Evolutionary conservation across 345 rosid genomes (phyloP).

Genomic region (Linum lewisii): DNA sequence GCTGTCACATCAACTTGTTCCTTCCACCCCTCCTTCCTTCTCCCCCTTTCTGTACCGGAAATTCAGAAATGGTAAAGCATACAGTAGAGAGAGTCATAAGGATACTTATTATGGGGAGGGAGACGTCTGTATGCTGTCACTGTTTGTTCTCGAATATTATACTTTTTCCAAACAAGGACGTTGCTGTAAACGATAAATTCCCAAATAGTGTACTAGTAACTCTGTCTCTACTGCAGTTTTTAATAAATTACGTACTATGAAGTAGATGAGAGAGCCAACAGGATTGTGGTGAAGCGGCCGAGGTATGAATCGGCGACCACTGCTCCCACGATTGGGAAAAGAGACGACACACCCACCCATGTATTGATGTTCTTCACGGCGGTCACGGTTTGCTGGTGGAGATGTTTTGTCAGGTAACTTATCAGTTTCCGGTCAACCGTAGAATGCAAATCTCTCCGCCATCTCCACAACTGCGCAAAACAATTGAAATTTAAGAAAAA

Average conservation of each 20-base stretch:
- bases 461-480: conserved; percentile 69
- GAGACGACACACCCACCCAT: conserved; percentile 70
- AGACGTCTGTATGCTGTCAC: too few species aligned
- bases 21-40: not conserved
- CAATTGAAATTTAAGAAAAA: too few species aligned
- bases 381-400: conserved; percentile 38
- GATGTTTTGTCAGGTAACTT: conserved; percentile 54
- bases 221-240: too few species aligned
- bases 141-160: not conserved
- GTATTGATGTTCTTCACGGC: conserved; percentile 66
- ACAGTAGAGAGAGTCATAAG: too few species aligned
- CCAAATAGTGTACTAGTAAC: too few species aligned
- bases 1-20: not conserved
- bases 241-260: conserved; percentile 26
- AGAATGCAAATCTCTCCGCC: conserved; percentile 71
- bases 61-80: too few species aligned
- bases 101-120: not conserved
- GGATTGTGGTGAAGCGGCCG: conserved; percentile 83
- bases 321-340: conserved; percentile 75
- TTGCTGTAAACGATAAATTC: not conserved
- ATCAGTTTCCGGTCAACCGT: conserved; percentile 66
- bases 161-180: not conserved
- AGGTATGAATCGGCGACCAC: conserved; percentile 68
- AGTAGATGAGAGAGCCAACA: conserved; percentile 49
- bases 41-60: too few species aligned